Evolutionary conservation across 2,329 filamentous ascomycete genomes (phyloP), one percentile per base, ranked within the genome.

Genomic region (Verticillium alfalfae): DNA sequence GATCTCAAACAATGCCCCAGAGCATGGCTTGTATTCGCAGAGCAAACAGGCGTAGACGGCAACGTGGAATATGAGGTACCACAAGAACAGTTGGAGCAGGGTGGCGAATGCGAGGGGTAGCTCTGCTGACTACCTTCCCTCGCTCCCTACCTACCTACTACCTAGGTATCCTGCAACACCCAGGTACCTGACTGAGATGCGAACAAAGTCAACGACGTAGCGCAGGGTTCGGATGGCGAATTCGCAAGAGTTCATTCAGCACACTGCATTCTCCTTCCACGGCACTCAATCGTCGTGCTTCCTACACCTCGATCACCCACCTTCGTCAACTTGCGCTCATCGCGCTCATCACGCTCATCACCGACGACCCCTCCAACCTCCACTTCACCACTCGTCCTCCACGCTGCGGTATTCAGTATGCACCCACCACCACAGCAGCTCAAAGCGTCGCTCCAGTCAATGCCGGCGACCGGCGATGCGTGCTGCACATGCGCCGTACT

Each of bases 401-500:
- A 31, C 26, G 26, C 26, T 5, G 26, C 36, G 36, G 13, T 13
- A 37, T 37, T 37, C 36, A 37, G 6, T 9, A 52, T 52, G 45
- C 45, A 52, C 22, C 18, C 45, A 10, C 45, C n/a, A 22, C 45
- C 45, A 18, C 45, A 52, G 9, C 45, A 26, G 45, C 45, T 52
- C 26, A 56, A 56, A 26, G 26, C 34, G 15, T 56, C 54, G 26
- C 54, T 56, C 16, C 15, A 16, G 13, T 34, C 26, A 26, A 36
- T 36, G 26, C 54, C 54, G 9, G 8, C 54, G 54, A 34, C 54
- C 18, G 54, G 34, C 16, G 74, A 76, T 34, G 80, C 83, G 15
- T 92, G 89, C 75, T 91, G 88, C 71, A 92, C 88, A 26, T 93
- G 89, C 73, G 87, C 89, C 36, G 79, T 79, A 31, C 75, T 88